Percentiles rank a stretch among this genome's conserved stretches.
Conservation (phyloP, 2,329 filamentous ascomycete species). For the Pseudocercospora ulei region DNA sequence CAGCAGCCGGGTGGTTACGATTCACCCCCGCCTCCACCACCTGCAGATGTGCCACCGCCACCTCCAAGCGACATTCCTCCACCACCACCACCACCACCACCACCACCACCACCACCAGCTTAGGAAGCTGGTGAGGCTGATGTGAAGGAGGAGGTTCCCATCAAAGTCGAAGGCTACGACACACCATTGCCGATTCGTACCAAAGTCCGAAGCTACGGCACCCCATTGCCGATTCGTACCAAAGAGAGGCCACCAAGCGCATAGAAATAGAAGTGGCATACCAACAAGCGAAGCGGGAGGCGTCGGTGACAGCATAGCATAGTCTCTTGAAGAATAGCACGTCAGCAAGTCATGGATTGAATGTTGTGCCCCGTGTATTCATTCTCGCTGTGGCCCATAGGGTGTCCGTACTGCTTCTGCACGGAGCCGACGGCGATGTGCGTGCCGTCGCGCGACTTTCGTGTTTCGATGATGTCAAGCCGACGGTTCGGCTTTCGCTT, state of each 20-base stretch:
- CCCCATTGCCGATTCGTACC: neutral
- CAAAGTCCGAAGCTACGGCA: constrained; percentile 1
- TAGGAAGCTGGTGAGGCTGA: constrained; percentile 8
- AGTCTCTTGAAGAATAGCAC: too few species aligned
- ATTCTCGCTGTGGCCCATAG: too few species aligned
- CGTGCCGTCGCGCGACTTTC: too few species aligned
- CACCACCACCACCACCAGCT: constrained; percentile 53
- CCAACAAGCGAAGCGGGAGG: too few species aligned
- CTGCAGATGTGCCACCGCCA: constrained; percentile 52
- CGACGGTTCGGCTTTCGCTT: neutral
- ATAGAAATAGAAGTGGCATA: neutral
- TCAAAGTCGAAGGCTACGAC: neutral
- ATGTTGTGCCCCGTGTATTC: too few species aligned
- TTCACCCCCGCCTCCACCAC: constrained; percentile 43
- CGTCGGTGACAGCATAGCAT: too few species aligned
- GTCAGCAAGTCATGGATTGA: too few species aligned
- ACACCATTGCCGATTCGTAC: neutral
- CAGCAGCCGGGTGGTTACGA: constrained; percentile 20
- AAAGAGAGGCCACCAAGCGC: neutral
- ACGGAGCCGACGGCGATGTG: too few species aligned
- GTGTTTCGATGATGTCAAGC: neutral
- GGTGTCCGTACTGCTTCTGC: too few species aligned
- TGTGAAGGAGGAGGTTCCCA: neutral
- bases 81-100: constrained; percentile 53
- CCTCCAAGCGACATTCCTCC: constrained; percentile 54